Evolutionary conservation across 352 stramenopile genomes (phyloP).

Genomic region (Paralagenidium karlingii): DNA sequence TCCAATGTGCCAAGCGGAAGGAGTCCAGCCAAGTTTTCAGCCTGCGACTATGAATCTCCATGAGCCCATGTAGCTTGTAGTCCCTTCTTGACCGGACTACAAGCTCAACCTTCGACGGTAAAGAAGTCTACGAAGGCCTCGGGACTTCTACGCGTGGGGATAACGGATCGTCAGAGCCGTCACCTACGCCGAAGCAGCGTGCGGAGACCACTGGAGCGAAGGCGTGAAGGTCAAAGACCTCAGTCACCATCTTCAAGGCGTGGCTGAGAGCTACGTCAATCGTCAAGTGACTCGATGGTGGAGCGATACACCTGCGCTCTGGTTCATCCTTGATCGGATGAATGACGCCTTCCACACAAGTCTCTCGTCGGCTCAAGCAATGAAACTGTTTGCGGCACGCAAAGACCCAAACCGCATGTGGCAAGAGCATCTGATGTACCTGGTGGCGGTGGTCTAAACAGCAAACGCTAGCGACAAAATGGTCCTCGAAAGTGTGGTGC

Average conservation of each 20-base stretch:
- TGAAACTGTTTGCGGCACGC: background rate
- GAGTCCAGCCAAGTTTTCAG: too few species aligned
- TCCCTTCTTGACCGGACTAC: too few species aligned
- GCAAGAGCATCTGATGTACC: slow-evolving; percentile 3
- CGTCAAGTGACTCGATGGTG: slow-evolving; percentile 1
- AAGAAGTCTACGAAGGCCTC: slow-evolving; percentile 1
- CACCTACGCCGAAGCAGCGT: background rate
- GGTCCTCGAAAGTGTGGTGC: slow-evolving; percentile 8
- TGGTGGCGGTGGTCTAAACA: slow-evolving; percentile 1
- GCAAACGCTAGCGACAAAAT: background rate
- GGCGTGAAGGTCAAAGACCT: background rate
- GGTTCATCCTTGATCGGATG: background rate
- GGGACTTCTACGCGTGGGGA: background rate
- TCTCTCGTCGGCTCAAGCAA: background rate
- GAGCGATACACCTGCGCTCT: background rate
- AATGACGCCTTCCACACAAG: background rate
- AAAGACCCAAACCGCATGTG: slow-evolving; percentile 1
- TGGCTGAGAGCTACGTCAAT: background rate
- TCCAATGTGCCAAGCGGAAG: too few species aligned
- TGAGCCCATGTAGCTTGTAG: too few species aligned
- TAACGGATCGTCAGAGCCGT: background rate
- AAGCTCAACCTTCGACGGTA: slow-evolving; percentile 4
- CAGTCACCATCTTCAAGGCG: background rate
- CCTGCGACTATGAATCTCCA: too few species aligned
- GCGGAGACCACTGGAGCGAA: background rate